A percentile compares a stretch with the other conserved stretches of the same genome.
phyloP scores from a whole-genome alignment of 2,329 filamentous ascomycete species.

The Neofusicoccum ribis region DNA sequence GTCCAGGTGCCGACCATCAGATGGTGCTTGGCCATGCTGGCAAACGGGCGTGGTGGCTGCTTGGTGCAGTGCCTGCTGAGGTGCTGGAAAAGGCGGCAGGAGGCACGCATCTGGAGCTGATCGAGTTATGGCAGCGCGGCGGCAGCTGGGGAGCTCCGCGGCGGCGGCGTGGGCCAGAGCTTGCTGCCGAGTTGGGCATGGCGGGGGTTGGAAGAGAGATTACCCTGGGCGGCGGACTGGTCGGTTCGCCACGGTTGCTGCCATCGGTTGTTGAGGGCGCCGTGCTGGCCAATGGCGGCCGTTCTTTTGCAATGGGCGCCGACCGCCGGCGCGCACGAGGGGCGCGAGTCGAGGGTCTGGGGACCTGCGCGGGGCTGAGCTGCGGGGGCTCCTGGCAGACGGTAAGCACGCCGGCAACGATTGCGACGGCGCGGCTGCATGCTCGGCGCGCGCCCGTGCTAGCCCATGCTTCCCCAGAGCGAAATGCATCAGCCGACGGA shows the following conservation, averaged over 20 bases:
- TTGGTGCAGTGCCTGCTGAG: not conserved
- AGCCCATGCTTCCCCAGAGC: conserved; percentile 2
- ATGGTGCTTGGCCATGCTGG: conserved; percentile 71
- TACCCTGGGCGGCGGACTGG: not conserved
- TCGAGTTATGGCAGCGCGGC: not conserved
- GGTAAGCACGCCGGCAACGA: conserved; percentile 14
- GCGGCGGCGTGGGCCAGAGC: conserved; percentile 6
- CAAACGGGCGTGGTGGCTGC: not conserved
- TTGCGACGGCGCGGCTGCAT: not conserved
- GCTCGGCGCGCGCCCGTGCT: not conserved
- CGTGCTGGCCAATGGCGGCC: not conserved
- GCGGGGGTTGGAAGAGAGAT: conserved; percentile 14
- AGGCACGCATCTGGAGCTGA: conserved; percentile 8
- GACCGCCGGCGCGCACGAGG: not conserved
- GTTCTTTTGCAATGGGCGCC: conserved; percentile 2
- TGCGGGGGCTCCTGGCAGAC: conserved; percentile 7
- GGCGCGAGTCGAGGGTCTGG: not conserved
- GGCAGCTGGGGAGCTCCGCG: not conserved
- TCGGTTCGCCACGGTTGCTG: not conserved
- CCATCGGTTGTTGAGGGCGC: conserved; percentile 12
- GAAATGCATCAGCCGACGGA: conserved; percentile 16
- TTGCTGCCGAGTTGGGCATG: not conserved
- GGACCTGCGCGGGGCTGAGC: conserved; percentile 4
- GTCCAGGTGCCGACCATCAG: conserved; percentile 93
- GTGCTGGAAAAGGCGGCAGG: conserved; percentile 5